Percentiles rank a stretch among this genome's conserved stretches.
phyloP scores from a whole-genome alignment of 1,139 yeast species.

The Nakaseomyces sp. region DNA sequence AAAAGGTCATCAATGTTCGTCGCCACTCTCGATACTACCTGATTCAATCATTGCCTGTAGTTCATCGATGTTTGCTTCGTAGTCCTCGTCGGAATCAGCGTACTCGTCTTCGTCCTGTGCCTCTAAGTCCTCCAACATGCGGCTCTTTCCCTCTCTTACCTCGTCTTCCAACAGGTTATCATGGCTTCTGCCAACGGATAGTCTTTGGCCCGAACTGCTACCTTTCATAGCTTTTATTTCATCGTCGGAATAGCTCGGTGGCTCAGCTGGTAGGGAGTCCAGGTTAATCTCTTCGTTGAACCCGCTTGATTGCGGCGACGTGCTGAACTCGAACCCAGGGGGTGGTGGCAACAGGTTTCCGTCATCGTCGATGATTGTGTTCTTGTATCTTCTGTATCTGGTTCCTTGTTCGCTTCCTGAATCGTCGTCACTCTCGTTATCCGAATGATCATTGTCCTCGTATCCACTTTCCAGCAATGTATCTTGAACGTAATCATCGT shows the following conservation, averaged over 20 bases:
- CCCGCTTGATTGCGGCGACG: conserved; percentile 19
- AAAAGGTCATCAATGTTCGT: not conserved
- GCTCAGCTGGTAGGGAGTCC: conserved; percentile 31
- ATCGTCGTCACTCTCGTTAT: conserved; percentile 27
- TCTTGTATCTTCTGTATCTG: conserved; percentile 22
- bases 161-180: conserved; percentile 6
- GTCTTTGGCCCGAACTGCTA: conserved; percentile 1
- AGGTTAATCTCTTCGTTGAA: conserved; percentile 30
- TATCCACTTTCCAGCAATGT: conserved; percentile 32
- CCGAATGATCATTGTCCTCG: conserved; percentile 31
- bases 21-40: not conserved
- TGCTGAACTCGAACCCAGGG: conserved; percentile 31
- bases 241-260: conserved; percentile 33
- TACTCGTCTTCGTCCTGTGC: conserved; percentile 11
- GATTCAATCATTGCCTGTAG: conserved; percentile 5
- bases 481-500: conserved; percentile 43
- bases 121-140: not conserved
- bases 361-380: conserved; percentile 22
- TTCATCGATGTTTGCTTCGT: conserved; percentile 9
- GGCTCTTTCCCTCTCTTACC: not conserved
- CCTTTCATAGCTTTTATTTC: conserved; percentile 8
- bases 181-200: conserved; percentile 6
- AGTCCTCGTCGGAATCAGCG: conserved; percentile 9
- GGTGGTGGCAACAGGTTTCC: conserved; percentile 31
- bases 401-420: conserved; percentile 12